Conservation (phyloP, 495 filamentous ascomycete species). For the Aspergillus bertholletiae region DNA sequence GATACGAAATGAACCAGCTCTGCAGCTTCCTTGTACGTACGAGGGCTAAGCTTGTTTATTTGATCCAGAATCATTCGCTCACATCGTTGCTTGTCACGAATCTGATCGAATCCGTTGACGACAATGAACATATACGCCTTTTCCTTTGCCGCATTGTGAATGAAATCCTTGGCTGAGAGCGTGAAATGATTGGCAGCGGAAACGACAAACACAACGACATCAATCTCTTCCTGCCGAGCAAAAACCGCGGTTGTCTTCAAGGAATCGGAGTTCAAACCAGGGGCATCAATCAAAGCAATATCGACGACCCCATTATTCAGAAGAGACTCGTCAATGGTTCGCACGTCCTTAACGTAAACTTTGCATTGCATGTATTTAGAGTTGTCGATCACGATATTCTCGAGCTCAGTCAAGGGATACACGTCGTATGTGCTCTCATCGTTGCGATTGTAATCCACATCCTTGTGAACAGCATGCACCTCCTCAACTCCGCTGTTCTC, state of each 20-base stretch:
- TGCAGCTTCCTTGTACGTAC: constrained; percentile 85
- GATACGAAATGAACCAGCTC: constrained; percentile 98
- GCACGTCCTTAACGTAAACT: constrained; percentile 90
- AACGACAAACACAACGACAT: constrained; percentile 97
- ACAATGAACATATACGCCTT: constrained; percentile 99
- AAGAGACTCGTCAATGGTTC: constrained; percentile 86
- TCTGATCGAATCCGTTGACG: constrained; percentile 94
- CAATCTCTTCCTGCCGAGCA: constrained; percentile 95
- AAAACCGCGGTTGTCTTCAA: constrained; percentile 96
- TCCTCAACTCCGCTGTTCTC: constrained; percentile 91
- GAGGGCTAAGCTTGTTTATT: constrained; percentile 76
- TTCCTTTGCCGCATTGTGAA: constrained; percentile 89
- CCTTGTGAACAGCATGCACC: constrained; percentile 88
- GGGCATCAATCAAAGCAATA: constrained; percentile 95
- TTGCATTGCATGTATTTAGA: constrained; percentile 89
- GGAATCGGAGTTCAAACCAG: constrained; percentile 91
- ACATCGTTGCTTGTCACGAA: constrained; percentile 81
- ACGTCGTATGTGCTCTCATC: constrained; percentile 94
- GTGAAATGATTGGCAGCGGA: constrained; percentile 98
- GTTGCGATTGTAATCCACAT: constrained; percentile 74
- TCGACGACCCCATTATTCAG: constrained; percentile 98
- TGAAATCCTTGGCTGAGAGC: constrained; percentile 92
- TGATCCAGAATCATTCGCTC: constrained; percentile 92
- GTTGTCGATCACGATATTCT: constrained; percentile 86
- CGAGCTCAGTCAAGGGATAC: constrained; percentile 69